phyloP scores from a whole-genome alignment of 2,329 filamentous ascomycete genomes.

The Aspergillus fijiensis region DNA sequence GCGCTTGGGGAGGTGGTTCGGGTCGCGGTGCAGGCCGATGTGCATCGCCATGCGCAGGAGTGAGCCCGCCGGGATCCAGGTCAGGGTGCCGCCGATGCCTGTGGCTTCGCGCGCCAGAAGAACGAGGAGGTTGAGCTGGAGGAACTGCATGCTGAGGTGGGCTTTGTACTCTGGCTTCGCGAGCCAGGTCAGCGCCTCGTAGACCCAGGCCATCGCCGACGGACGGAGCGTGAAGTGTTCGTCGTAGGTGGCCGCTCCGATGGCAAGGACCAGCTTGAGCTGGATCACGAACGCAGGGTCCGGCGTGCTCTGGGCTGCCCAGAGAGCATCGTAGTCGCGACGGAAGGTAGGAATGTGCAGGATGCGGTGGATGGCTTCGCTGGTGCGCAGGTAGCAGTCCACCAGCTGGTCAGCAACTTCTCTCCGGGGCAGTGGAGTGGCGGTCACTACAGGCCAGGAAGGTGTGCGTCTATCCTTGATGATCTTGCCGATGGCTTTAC shows the following conservation, averaged over 20 bases:
- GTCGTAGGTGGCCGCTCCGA: constrained; percentile 55
- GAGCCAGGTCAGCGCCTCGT: constrained; percentile 10
- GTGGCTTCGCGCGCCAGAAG: constrained; percentile 35
- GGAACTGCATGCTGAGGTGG: constrained; percentile 22
- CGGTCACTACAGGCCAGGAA: constrained; percentile 48
- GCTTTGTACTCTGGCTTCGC: constrained; percentile 26
- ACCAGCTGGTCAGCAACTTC: constrained; percentile 51
- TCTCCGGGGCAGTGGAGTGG: constrained; percentile 45
- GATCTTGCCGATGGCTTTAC: constrained; percentile 53
- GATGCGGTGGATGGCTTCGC: constrained; percentile 57
- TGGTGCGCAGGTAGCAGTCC: constrained; percentile 54
- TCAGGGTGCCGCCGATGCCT: constrained; percentile 32
- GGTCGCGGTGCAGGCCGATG: constrained; percentile 37
- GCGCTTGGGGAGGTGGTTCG: constrained; percentile 16
- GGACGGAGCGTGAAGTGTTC: constrained; percentile 51
- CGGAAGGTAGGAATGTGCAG: constrained; percentile 58
- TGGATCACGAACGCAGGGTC: constrained; percentile 54
- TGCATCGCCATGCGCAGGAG: constrained; percentile 31
- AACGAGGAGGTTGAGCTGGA: constrained; percentile 35
- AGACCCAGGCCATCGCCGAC: constrained; percentile 52
- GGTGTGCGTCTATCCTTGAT: constrained; percentile 55
- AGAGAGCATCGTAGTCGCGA: constrained; percentile 55
- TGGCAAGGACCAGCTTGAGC: constrained; percentile 58
- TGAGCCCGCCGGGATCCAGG: constrained; percentile 36
- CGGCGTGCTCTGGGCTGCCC: constrained; percentile 34